phyloP scores from a whole-genome alignment of 306 rosid genomes.

The Aeschynomene evenia region DNA sequence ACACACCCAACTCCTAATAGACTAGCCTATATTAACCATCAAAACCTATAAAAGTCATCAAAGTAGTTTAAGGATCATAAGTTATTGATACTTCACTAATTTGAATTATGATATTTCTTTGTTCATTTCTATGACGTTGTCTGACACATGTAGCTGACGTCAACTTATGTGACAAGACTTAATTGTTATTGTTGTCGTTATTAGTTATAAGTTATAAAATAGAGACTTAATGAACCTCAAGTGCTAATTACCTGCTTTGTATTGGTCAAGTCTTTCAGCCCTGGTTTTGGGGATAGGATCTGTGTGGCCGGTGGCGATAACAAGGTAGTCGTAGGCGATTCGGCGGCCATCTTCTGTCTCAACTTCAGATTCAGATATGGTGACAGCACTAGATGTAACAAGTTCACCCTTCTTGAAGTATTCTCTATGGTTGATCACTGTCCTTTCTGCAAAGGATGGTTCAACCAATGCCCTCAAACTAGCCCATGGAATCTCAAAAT shows the following conservation, averaged over 20 bases:
- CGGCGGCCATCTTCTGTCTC: conserved; percentile 57
- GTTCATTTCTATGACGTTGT: background rate
- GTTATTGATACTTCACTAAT: background rate
- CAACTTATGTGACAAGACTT: background rate
- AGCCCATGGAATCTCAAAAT: conserved; percentile 93
- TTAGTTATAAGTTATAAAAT: background rate
- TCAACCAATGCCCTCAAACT: conserved; percentile 79
- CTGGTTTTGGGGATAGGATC: conserved; percentile 55
- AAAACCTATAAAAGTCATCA: background rate
- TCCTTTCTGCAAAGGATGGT: conserved; percentile 72
- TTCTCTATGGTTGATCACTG: conserved; percentile 66
- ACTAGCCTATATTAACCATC: background rate
- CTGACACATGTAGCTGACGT: background rate
- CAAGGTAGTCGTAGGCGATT: conserved; percentile 68
- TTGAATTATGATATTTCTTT: conserved; percentile 5
- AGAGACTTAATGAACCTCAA: background rate
- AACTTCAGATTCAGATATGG: conserved; percentile 66
- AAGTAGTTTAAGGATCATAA: background rate
- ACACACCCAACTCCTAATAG: background rate
- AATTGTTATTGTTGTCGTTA: background rate
- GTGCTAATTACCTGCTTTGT: conserved; percentile 60
- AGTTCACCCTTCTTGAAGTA: conserved; percentile 66
- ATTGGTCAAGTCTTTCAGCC: conserved; percentile 54
- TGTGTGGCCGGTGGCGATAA: conserved; percentile 75
- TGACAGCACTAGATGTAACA: conserved; percentile 54